These are phyloP conservation scores for Penicillium mononematosum DNA, from an alignment of 495 filamentous ascomycete species.

Conservation along the genomic window DNA sequence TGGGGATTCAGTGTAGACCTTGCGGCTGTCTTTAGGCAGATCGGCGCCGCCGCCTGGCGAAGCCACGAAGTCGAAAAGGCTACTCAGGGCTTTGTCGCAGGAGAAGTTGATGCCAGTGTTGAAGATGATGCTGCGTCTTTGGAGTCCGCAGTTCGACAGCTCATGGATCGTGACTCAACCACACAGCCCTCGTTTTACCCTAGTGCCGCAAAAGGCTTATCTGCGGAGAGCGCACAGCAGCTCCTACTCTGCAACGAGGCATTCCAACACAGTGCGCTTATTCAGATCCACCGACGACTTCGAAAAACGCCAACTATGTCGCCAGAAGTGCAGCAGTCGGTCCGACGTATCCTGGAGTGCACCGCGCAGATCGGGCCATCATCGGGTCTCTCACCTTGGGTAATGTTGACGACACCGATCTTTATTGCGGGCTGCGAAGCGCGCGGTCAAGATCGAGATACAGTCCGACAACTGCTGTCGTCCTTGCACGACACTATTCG, in stretches of 20 bases:
- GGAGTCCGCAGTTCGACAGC: constrained; percentile 35
- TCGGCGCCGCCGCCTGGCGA: constrained; percentile 45
- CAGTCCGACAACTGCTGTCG: constrained; percentile 35
- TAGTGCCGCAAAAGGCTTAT: constrained; percentile 37
- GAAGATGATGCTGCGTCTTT: constrained; percentile 35
- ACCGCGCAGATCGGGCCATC: constrained; percentile 44
- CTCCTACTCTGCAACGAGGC: constrained; percentile 48
- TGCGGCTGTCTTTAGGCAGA: constrained; percentile 43
- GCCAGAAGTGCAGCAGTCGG: constrained; percentile 39
- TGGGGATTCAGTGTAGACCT: constrained; percentile 48
- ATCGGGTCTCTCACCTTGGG: constrained; percentile 45
- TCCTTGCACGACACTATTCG: constrained; percentile 46
- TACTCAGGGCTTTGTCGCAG: constrained; percentile 17
- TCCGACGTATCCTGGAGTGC: constrained; percentile 44
- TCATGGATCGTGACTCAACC: constrained; percentile 38
- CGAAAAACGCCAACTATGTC: constrained; percentile 37
- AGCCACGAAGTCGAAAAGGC: constrained; percentile 25
- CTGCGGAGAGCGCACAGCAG: constrained; percentile 35
- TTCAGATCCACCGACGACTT: constrained; percentile 45
- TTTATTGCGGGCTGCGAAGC: constrained; percentile 50
- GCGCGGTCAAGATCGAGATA: constrained; percentile 38
- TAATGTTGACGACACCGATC: constrained; percentile 47
- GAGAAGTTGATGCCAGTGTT: constrained; percentile 26
- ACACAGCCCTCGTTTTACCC: constrained; percentile 42
- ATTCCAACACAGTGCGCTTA: constrained; percentile 48